Evolutionary conservation across 768 basidiomycete species (phyloP), one percentile per base, ranked within the genome.

Genomic region (Punctularia strigosozonata): DNA sequence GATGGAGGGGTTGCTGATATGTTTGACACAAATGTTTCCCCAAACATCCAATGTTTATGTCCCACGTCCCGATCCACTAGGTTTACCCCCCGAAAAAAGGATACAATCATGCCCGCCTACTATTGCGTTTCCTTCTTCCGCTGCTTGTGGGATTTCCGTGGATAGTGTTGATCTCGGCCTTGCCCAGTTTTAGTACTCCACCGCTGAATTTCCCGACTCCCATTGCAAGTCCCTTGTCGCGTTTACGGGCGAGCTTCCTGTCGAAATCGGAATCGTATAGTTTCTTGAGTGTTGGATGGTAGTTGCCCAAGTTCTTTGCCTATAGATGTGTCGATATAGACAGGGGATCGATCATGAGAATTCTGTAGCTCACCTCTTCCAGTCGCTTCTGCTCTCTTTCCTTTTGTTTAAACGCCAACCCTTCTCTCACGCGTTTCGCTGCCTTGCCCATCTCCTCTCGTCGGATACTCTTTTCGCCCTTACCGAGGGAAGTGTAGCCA

Each of bases 291-390:
- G 68, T 64, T 26, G 82, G 85, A 48, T 90, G 85, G 53, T 88
- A 90, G 54, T 87, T 89, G 14, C 87, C 87, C 44, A 84, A 45
- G 45, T 82, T 71, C 59, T 88, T 90, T 4, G 85, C 84, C 87
- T 90, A 41, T 10, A 42, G 25, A 42, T n/a, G 6, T 25, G 39
- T 46, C 34, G 45, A 47, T 32, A 34, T 6, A 4, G 21, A 18
- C 12, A 45, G 30, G 15, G 22, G 40, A 45, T 2, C 36, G 30
- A 38, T 14, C 4, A n/a, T 41, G 6, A 21, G 13, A 30, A 40
- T 24, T n/a, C 15, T 18, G 36, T 23, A 3, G 49, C 54, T 31
- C 31, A 86, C 87, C 75, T 87, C 80, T 51, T 83, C 77, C 6
- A 88, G 58, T 28, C 70, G 52, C 42, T 69, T 68, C 36, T 62